Percentiles rank a stretch among this genome's conserved stretches.
Evolutionary conservation across 495 filamentous ascomycete species (phyloP).

Genomic region (Annulohypoxylon bovei): DNA sequence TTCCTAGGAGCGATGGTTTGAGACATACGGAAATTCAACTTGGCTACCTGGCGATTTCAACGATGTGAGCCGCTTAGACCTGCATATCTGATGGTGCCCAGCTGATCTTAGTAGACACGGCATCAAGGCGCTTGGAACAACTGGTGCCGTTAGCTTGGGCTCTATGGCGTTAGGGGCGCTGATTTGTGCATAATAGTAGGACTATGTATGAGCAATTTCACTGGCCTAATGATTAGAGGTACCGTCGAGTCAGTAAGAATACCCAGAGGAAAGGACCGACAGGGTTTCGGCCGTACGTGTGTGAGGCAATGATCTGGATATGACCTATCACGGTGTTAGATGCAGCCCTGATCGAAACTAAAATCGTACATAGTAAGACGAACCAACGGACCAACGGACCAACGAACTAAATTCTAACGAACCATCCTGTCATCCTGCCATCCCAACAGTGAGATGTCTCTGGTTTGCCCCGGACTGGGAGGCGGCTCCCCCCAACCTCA

Average conservation of each 20-base stretch:
- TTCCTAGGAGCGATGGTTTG: slow-evolving; percentile 12
- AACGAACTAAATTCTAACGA: not conserved
- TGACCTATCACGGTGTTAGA: slow-evolving; percentile 34
- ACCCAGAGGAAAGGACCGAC: slow-evolving; percentile 40
- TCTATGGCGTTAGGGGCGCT: slow-evolving; percentile 6
- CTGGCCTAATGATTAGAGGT: slow-evolving; percentile 11
- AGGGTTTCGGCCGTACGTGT: slow-evolving; percentile 44
- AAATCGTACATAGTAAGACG: slow-evolving; percentile 3
- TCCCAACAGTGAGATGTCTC: not conserved
- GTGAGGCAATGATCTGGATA: slow-evolving; percentile 29
- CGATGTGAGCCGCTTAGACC: not conserved
- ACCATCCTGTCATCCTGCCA: too few species aligned
- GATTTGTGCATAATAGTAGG: slow-evolving; percentile 1
- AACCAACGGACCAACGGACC: not conserved
- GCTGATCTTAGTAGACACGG: slow-evolving; percentile 9
- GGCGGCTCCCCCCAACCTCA: slow-evolving; percentile 16
- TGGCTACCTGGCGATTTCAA: not conserved
- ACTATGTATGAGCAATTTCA: slow-evolving; percentile 9
- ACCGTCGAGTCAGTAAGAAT: slow-evolving; percentile 37
- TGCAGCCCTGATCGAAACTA: slow-evolving; percentile 9
- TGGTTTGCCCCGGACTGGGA: slow-evolving; percentile 10
- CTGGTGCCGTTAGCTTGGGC: slow-evolving; percentile 33
- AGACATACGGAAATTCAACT: slow-evolving; percentile 13
- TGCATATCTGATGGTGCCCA: not conserved
- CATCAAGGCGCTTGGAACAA: slow-evolving; percentile 13